A percentile compares a stretch with the other conserved stretches of the same genome.
Evolutionary conservation across 2,329 filamentous ascomycete species (phyloP).

Genomic region (Aspergillus arachidicola): DNA sequence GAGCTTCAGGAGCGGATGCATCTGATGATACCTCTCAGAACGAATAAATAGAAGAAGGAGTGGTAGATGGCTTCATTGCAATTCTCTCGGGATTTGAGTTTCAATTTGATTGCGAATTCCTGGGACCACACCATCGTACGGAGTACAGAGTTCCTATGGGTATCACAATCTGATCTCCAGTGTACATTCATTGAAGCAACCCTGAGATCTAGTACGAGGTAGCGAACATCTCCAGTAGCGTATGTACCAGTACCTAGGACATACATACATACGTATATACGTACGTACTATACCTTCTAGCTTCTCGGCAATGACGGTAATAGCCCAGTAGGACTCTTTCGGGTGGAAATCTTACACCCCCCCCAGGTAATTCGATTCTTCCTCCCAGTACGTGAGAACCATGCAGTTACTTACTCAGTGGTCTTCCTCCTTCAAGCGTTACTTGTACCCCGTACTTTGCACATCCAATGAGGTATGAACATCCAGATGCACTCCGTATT

Average conservation of each 20-base stretch:
- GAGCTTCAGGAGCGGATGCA: neutral
- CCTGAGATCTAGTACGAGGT: neutral
- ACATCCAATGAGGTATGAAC: neutral
- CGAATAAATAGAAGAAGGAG: neutral
- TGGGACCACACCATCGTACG: neutral
- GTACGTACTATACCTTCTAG: neutral
- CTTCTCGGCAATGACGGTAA: neutral
- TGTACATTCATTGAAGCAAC: neutral
- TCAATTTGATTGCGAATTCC: neutral
- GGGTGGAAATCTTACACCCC: neutral
- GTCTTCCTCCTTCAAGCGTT: neutral
- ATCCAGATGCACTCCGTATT: neutral
- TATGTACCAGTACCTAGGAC: neutral
- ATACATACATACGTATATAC: neutral
- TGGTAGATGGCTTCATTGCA: neutral
- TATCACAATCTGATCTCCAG: neutral
- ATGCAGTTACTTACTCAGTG: neutral
- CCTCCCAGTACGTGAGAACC: neutral
- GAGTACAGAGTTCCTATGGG: constrained; percentile 1
- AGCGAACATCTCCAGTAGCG: neutral
- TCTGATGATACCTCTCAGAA: neutral
- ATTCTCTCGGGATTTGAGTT: neutral
- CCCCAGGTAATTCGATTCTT: neutral
- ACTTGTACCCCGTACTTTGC: neutral
- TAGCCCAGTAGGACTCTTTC: neutral